phyloP scores from a whole-genome alignment of 352 stramenopile genomes.

The Phytopythium cucurbitacearum region DNA sequence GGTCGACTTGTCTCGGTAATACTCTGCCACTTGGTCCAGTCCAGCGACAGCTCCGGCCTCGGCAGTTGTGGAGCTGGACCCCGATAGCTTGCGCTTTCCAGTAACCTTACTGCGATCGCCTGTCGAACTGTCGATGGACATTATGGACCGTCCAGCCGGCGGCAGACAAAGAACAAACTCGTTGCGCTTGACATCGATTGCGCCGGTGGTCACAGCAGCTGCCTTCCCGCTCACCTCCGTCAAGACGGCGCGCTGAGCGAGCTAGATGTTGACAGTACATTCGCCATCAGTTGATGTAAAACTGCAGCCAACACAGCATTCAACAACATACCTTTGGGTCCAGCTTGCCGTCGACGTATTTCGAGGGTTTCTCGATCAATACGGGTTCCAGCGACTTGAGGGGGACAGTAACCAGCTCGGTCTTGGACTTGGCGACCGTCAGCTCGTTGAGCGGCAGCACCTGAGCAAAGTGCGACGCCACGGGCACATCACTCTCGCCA shows the following conservation, averaged over 20 bases:
- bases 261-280: slow-evolving; percentile 11
- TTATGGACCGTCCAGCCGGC: no score
- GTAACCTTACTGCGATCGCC: slow-evolving; percentile 12
- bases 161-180: slow-evolving; percentile 28
- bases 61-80: background rate
- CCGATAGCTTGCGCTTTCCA: slow-evolving; percentile 20
- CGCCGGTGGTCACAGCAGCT: slow-evolving; percentile 48
- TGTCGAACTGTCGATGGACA: background rate
- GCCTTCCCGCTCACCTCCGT: slow-evolving; percentile 72
- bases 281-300: background rate
- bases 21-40: slow-evolving; percentile 21
- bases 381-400: slow-evolving; percentile 74
- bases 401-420: slow-evolving; percentile 58
- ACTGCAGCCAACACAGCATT: background rate
- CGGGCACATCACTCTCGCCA: slow-evolving; percentile 14
- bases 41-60: background rate
- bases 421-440: slow-evolving; percentile 60
- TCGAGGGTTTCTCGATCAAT: slow-evolving; percentile 62
- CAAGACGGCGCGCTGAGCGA: slow-evolving; percentile 52
- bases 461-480: slow-evolving; percentile 60
- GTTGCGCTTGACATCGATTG: slow-evolving; percentile 53
- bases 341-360: slow-evolving; percentile 82
- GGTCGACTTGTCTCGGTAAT: slow-evolving; percentile 50
- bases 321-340: slow-evolving; percentile 47
- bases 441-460: slow-evolving; percentile 77